A percentile compares a stretch with the other conserved stretches of the same genome.
Conservation (phyloP, 139 green algal genomes). For the Picochlorum sp. region DNA sequence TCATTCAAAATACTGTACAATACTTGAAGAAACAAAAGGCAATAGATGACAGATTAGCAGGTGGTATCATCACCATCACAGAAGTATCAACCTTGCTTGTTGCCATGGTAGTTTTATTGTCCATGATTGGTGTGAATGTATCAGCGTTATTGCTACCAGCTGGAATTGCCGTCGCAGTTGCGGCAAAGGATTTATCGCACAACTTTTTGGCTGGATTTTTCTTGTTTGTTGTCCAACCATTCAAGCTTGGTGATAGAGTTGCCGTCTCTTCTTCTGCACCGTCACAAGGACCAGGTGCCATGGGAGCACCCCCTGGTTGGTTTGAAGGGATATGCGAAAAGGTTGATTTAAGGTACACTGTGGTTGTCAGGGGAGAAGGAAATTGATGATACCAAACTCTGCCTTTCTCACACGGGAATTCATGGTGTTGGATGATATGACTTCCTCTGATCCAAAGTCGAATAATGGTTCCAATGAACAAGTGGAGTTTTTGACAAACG, state of each 20-base stretch:
- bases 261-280: slow-evolving; percentile 28
- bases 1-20: slow-evolving; percentile 51
- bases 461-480: background rate
- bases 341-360: slow-evolving; percentile 59
- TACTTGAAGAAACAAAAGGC: slow-evolving; percentile 55
- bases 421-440: slow-evolving; percentile 45
- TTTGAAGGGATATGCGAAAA: slow-evolving; percentile 62
- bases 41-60: slow-evolving; percentile 46
- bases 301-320: slow-evolving; percentile 27
- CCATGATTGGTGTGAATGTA: slow-evolving; percentile 56
- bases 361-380: slow-evolving; percentile 38
- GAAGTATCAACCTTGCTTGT: slow-evolving; percentile 45
- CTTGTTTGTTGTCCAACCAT: slow-evolving; percentile 54
- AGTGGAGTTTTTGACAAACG: slow-evolving; percentile 8
- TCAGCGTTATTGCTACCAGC: slow-evolving; percentile 58
- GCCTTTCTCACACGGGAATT: slow-evolving; percentile 59
- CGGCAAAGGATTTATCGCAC: slow-evolving; percentile 51
- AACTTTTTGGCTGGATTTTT: slow-evolving; percentile 65
- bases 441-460: background rate
- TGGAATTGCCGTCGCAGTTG: slow-evolving; percentile 49
- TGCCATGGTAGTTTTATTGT: slow-evolving; percentile 50
- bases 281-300: background rate
- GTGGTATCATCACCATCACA: slow-evolving; percentile 42
- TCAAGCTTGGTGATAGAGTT: slow-evolving; percentile 53
- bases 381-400: slow-evolving; percentile 56